A percentile compares a stretch with the other conserved stretches of the same genome.
Evolutionary conservation across 306 rosid species (phyloP).

Genomic region (Trichosanthes truncata): DNA sequence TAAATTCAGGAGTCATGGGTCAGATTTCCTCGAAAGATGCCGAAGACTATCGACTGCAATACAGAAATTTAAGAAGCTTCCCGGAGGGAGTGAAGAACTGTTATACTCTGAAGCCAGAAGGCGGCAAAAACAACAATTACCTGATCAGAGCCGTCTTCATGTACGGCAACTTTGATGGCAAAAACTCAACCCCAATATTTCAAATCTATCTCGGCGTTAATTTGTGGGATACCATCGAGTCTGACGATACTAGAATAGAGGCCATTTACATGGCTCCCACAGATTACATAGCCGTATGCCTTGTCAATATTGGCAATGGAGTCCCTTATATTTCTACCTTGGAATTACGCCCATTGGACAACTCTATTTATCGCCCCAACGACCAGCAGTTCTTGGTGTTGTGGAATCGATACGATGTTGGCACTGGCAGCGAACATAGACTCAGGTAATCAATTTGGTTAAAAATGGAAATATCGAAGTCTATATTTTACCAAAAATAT

Average conservation of each 20-base stretch:
- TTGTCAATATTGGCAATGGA: constrained; percentile 22
- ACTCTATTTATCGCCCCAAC: not conserved
- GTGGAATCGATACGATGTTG: not conserved
- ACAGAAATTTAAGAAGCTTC: constrained; percentile 26
- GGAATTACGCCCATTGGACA: constrained; percentile 23
- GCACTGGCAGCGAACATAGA: not conserved
- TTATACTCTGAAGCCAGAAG: constrained; percentile 22
- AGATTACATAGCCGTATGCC: constrained; percentile 20
- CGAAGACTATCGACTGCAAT: not conserved
- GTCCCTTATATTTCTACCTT: constrained; percentile 28
- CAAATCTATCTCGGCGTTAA: constrained; percentile 24
- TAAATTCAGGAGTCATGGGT: constrained; percentile 3
- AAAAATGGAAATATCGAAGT: no score
- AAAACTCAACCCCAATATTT: not conserved
- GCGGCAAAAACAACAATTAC: constrained; percentile 17
- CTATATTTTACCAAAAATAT: no score
- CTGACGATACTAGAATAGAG: not conserved
- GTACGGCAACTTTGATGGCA: constrained; percentile 25
- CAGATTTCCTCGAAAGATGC: not conserved
- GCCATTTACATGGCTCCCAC: constrained; percentile 12
- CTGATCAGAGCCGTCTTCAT: constrained; percentile 27
- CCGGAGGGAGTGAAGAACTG: constrained; percentile 29
- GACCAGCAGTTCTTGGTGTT: not conserved
- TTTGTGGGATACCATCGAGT: constrained; percentile 4
- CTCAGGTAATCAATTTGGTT: not conserved